These are phyloP conservation scores for Echinochloa phyllopogon DNA, from an alignment of 176 grass and related monocot genomes.

Conservation along the genomic window DNA sequence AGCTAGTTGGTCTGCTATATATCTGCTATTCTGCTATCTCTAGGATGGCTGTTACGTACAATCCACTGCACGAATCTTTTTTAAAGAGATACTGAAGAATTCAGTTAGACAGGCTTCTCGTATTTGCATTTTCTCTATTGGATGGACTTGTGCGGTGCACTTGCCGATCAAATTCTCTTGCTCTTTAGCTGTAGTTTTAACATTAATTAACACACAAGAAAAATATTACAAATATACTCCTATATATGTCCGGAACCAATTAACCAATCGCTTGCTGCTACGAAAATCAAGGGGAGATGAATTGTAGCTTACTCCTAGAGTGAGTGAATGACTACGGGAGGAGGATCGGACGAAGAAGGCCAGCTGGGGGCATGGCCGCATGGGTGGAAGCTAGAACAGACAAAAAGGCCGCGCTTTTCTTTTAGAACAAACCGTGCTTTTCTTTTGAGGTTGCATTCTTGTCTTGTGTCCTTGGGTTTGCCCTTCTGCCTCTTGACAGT, in stretches of 20 bases:
- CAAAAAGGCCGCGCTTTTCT: neutral
- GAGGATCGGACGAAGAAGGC: neutral
- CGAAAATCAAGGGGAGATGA: no score
- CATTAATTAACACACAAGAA: no score
- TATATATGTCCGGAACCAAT: neutral
- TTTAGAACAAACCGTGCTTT: neutral
- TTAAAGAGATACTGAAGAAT: neutral
- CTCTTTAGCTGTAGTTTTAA: neutral
- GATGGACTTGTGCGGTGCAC: neutral
- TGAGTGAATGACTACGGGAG: no score
- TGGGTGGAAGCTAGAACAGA: neutral
- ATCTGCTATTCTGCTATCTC: no score
- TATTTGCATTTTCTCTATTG: neutral
- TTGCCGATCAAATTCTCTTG: neutral
- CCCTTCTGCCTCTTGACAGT: constrained; percentile 25
- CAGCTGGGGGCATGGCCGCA: neutral
- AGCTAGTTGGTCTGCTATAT: no score
- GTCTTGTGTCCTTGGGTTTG: constrained; percentile 42
- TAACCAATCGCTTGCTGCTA: neutral
- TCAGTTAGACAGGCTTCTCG: neutral
- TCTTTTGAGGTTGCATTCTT: constrained; percentile 19
- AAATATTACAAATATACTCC: neutral
- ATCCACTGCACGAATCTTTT: neutral
- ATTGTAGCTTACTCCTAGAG: neutral
- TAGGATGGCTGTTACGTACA: neutral